Conservation (phyloP, 768 basidiomycete species). For the Kockovaella imperatae region DNA sequence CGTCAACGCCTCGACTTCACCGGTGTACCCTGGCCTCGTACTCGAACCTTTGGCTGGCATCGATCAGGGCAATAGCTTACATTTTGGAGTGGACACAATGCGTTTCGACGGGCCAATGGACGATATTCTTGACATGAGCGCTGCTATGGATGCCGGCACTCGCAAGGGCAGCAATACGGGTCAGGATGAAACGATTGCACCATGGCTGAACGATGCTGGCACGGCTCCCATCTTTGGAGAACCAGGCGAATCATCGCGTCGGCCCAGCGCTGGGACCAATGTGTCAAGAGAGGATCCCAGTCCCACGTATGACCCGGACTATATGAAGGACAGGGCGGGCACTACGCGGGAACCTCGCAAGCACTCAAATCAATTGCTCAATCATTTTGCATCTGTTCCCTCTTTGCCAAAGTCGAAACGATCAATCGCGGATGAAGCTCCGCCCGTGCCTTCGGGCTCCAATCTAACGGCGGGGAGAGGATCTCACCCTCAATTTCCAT, state of each 20-base stretch:
- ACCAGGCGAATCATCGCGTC: not conserved
- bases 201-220: slow-evolving; percentile 26
- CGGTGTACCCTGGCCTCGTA: slow-evolving; percentile 30
- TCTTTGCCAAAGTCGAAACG: slow-evolving; percentile 23
- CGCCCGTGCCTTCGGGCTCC: not conserved
- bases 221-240: not conserved
- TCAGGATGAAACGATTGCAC: slow-evolving; percentile 37
- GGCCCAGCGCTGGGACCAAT: not conserved
- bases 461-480: not conserved
- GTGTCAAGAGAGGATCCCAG: not conserved
- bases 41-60: slow-evolving; percentile 25
- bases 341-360: slow-evolving; percentile 6
- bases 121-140: slow-evolving; percentile 28
- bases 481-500: not conserved
- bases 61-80: not conserved
- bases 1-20: slow-evolving; percentile 6
- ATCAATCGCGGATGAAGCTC: slow-evolving; percentile 9
- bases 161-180: slow-evolving; percentile 13
- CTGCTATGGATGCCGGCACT: slow-evolving; percentile 5
- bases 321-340: not conserved
- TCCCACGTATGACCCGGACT: slow-evolving; percentile 3
- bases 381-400: slow-evolving; percentile 24
- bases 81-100: slow-evolving; percentile 17
- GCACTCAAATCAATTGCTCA: slow-evolving; percentile 9
- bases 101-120: slow-evolving; percentile 26